These are phyloP conservation scores for Erythrophleum fordii DNA, from an alignment of 306 rosid genomes.

Conservation along the genomic window DNA sequence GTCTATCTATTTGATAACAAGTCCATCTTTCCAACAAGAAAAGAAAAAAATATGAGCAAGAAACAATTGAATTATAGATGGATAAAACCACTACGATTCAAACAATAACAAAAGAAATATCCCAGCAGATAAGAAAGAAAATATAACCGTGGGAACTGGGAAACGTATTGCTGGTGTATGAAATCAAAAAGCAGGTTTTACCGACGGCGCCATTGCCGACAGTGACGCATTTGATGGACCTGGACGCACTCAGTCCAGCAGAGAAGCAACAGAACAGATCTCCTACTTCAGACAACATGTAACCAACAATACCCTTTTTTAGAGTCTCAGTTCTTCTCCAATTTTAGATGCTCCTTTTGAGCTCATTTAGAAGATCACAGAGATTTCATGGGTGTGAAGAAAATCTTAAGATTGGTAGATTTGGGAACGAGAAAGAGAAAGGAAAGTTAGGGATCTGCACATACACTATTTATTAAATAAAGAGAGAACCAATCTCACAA, in stretches of 20 bases:
- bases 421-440: neutral
- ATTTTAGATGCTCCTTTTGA: neutral
- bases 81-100: neutral
- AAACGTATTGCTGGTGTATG: conserved; percentile 90
- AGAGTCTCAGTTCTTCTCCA: neutral
- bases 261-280: conserved; percentile 45
- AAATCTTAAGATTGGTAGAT: conserved; percentile 32
- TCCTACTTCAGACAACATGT: conserved; percentile 4
- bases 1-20: neutral
- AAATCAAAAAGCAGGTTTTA: conserved; percentile 87
- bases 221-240: conserved; percentile 93
- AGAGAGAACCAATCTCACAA: too few species aligned
- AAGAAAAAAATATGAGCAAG: neutral
- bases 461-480: too few species aligned
- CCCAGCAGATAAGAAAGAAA: neutral
- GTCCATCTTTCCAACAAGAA: neutral
- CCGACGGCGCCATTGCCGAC: conserved; percentile 96
- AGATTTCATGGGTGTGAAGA: conserved; percentile 8
- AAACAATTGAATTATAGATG: neutral
- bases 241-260: conserved; percentile 76
- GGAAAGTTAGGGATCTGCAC: too few species aligned
- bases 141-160: conserved; percentile 85
- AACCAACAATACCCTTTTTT: neutral
- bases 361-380: neutral
- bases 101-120: neutral